phyloP scores from a whole-genome alignment of 2,329 filamentous ascomycete species.

The Tolypocladium amazonense region DNA sequence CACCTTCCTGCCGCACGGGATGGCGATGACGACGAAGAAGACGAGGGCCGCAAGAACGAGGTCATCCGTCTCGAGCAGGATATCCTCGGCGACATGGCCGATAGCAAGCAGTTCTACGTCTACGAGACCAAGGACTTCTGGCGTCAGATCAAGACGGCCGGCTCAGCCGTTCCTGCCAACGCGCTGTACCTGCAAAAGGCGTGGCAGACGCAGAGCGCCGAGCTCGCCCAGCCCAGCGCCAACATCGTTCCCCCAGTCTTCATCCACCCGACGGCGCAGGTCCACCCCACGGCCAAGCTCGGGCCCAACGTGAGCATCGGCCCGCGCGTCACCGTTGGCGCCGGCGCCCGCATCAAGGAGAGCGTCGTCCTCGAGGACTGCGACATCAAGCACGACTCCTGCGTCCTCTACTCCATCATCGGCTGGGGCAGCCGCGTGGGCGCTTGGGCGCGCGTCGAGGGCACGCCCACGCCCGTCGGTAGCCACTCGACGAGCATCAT shows the following conservation, averaged over 20 bases:
- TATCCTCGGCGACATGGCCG: slow-evolving; percentile 87
- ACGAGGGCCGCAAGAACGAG: slow-evolving; percentile 70
- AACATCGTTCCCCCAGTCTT: slow-evolving; percentile 89
- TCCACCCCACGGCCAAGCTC: slow-evolving; percentile 92
- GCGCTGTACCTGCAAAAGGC: slow-evolving; percentile 94
- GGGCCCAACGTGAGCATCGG: slow-evolving; percentile 96
- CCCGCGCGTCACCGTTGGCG: slow-evolving; percentile 72
- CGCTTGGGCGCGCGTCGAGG: slow-evolving; percentile 96
- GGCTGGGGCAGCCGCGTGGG: slow-evolving; percentile 94
- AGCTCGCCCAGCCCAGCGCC: slow-evolving; percentile 72
- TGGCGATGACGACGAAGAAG: slow-evolving; percentile 47
- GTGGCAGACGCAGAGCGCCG: slow-evolving; percentile 64
- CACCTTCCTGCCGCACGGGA: slow-evolving; percentile 29
- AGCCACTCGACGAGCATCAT: slow-evolving; percentile 91
- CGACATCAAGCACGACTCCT: slow-evolving; percentile 95
- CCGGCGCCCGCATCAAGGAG: slow-evolving; percentile 89
- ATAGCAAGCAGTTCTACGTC: slow-evolving; percentile 96
- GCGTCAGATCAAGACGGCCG: slow-evolving; percentile 99
- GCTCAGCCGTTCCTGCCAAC: slow-evolving; percentile 92
- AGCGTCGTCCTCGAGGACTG: slow-evolving; percentile 89
- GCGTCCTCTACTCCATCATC: slow-evolving; percentile 90
- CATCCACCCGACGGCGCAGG: slow-evolving; percentile 83
- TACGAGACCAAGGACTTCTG: slow-evolving; percentile 99
- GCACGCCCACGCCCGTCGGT: slow-evolving; percentile 75
- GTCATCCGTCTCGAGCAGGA: slow-evolving; percentile 95